A percentile compares a stretch with the other conserved stretches of the same genome.
phyloP scores from a whole-genome alignment of 768 basidiomycete species.

The Mycena haematopus region DNA sequence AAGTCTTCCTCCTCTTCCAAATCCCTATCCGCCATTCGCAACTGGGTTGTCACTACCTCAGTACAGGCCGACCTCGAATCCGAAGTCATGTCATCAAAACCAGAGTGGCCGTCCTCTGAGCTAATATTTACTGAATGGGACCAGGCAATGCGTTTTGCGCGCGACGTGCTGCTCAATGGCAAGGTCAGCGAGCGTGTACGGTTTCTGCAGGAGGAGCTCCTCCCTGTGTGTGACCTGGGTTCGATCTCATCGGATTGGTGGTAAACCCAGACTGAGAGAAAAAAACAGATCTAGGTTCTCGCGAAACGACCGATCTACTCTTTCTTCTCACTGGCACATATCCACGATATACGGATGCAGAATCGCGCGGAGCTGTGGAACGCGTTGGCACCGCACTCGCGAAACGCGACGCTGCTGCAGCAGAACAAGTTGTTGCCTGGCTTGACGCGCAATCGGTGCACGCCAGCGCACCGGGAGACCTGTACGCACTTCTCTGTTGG shows the following conservation, averaged over 20 bases:
- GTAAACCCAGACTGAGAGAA: constrained; percentile 2
- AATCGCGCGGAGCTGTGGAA: constrained; percentile 77
- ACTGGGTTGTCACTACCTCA: constrained; percentile 22
- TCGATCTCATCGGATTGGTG: not conserved
- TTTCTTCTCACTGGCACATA: constrained; percentile 76
- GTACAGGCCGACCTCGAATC: constrained; percentile 10
- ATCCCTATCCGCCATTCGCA: constrained; percentile 16
- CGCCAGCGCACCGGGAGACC: constrained; percentile 29
- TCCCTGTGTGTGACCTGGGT: constrained; percentile 28
- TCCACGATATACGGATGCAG: constrained; percentile 75
- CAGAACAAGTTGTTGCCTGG: constrained; percentile 29
- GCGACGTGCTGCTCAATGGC: constrained; percentile 25
- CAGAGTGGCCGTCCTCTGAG: constrained; percentile 26
- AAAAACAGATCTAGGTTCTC: constrained; percentile 25
- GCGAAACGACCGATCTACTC: constrained; percentile 60
- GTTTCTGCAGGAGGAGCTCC: constrained; percentile 29
- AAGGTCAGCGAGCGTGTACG: constrained; percentile 26
- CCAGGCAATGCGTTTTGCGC: constrained; percentile 28
- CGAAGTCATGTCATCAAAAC: constrained; percentile 23
- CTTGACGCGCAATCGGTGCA: constrained; percentile 29
- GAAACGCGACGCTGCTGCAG: constrained; percentile 50
- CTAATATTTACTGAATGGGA: constrained; percentile 26
- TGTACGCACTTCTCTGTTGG: constrained; percentile 30
- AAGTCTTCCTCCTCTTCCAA: constrained; percentile 9
- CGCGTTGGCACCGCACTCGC: constrained; percentile 69